These are phyloP conservation scores for Draba incana DNA, from an alignment of 345 rosid genomes.

Conservation along the genomic window DNA sequence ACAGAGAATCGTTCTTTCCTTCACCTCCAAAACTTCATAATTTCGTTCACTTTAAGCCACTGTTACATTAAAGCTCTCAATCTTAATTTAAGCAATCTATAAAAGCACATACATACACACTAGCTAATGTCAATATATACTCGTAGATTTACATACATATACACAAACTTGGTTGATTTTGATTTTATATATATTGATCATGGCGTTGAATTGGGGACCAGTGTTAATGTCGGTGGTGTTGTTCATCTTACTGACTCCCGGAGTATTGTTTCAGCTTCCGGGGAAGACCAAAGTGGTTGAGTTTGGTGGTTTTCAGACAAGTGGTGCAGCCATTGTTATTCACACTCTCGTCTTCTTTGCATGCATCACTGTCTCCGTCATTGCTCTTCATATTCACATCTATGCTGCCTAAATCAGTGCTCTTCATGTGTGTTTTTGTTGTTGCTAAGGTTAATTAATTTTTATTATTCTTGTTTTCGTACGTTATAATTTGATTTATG, in stretches of 20 bases:
- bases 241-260: conserved; percentile 63
- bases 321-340: conserved; percentile 53
- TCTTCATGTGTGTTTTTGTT: conserved; percentile 3
- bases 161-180: conserved; percentile 5
- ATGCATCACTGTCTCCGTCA: conserved; percentile 49
- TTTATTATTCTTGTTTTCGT: background rate
- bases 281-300: conserved; percentile 54
- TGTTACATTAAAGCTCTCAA: conserved; percentile 12
- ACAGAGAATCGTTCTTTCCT: conserved; percentile 37
- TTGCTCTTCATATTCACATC: conserved; percentile 56
- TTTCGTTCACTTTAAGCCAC: conserved; percentile 31
- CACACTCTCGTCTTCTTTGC: conserved; percentile 51
- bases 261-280: conserved; percentile 68
- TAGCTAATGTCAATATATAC: background rate
- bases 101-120: conserved; percentile 12
- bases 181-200: conserved; percentile 14
- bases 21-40: conserved; percentile 27
- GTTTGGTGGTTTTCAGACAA: conserved; percentile 55
- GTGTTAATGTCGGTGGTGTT: conserved; percentile 61
- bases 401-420: conserved; percentile 36
- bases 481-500: background rate
- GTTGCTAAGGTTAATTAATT: too few relatives aligned
- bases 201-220: conserved; percentile 69
- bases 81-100: conserved; percentile 11
- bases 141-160: background rate